phyloP scores from a whole-genome alignment of 2,329 filamentous ascomycete genomes.

The Verruconis gallopava region DNA sequence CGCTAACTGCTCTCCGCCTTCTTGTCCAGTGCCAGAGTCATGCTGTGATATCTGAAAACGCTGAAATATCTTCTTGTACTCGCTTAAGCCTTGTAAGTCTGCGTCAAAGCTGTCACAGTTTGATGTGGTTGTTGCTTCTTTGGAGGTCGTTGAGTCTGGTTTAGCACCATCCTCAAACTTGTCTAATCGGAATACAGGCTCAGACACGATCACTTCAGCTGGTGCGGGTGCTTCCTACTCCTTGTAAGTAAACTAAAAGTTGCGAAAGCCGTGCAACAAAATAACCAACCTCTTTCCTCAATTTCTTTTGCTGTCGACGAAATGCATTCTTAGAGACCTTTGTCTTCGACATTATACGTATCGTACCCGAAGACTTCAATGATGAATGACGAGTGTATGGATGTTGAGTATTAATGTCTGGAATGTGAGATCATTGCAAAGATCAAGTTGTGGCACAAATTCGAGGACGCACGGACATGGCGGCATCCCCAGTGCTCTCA shows the following conservation, averaged over 20 bases:
- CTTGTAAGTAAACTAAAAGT: neutral
- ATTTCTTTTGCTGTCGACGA: conserved; percentile 87
- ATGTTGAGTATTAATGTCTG: too few species aligned
- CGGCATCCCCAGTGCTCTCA: too few species aligned
- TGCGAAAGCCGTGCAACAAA: neutral
- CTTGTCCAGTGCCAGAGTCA: conserved; percentile 50
- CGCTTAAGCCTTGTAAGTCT: conserved; percentile 18
- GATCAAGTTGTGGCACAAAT: too few species aligned
- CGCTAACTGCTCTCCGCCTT: conserved; percentile 62
- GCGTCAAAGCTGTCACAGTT: neutral
- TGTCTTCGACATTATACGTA: conserved; percentile 15
- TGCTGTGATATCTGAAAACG: conserved; percentile 49
- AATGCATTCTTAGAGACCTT: conserved; percentile 92
- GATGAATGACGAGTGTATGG: too few species aligned
- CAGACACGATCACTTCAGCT: neutral
- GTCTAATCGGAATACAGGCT: neutral
- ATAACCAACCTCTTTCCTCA: conserved; percentile 55
- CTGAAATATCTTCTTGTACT: conserved; percentile 71
- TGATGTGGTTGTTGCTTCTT: neutral
- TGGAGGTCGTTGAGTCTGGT: neutral
- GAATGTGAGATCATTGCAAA: too few species aligned
- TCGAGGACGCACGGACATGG: too few species aligned
- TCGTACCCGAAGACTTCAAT: too few species aligned
- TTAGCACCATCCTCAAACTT: neutral
- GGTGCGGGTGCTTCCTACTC: neutral